phyloP scores from a whole-genome alignment of 495 filamentous ascomycete species.

The Talaromyces proteolyticus region DNA sequence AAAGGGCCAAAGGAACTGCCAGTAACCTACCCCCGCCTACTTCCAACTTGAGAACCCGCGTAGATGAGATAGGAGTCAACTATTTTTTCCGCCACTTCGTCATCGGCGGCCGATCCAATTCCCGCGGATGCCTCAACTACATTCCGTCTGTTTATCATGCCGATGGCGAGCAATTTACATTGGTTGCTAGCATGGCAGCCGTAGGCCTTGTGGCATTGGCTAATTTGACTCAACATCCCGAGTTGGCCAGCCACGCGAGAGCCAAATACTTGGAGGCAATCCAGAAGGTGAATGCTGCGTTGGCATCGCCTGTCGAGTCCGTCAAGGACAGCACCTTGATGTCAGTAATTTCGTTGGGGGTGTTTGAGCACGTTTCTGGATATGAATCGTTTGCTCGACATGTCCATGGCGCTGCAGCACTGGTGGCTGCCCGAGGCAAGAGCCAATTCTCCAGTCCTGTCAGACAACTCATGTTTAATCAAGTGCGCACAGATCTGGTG shows the following conservation, averaged over 20 bases:
- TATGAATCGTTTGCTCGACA: constrained; percentile 38
- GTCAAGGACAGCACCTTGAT: constrained; percentile 54
- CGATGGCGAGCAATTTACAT: constrained; percentile 23
- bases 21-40: background rate
- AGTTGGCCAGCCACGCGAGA: constrained; percentile 26
- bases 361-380: constrained; percentile 49
- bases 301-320: constrained; percentile 43
- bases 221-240: constrained; percentile 22
- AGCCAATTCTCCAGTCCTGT: constrained; percentile 40
- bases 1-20: constrained; percentile 2
- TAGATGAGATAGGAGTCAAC: constrained; percentile 22
- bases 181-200: constrained; percentile 35
- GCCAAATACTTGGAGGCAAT: constrained; percentile 37
- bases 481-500: constrained; percentile 35
- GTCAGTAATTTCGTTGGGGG: constrained; percentile 51
- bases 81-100: constrained; percentile 34
- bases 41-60: constrained; percentile 7
- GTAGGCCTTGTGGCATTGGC: constrained; percentile 37
- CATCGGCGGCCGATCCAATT: constrained; percentile 12
- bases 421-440: constrained; percentile 43
- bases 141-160: constrained; percentile 15
- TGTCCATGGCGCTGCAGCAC: constrained; percentile 45
- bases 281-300: constrained; percentile 37
- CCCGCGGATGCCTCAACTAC: constrained; percentile 28
- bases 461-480: constrained; percentile 47